Conservation (phyloP, 805 yeast species). For the Lipomyces kockii region DNA sequence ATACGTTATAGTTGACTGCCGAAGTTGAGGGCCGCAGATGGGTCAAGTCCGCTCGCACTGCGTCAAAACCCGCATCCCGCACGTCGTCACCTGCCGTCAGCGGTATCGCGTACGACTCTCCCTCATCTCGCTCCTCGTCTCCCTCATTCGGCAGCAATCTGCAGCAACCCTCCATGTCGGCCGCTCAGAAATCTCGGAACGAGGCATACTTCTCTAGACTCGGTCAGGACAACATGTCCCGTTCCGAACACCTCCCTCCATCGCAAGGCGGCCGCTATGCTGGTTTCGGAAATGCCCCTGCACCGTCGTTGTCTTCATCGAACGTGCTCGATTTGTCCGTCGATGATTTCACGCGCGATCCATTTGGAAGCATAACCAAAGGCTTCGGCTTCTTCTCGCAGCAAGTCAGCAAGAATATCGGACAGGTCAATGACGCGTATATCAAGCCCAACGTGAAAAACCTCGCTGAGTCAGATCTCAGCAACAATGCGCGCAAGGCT, state of each 20-base stretch:
- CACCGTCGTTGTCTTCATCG: slow-evolving; percentile 31
- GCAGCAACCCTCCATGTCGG: slow-evolving; percentile 22
- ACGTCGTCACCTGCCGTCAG: slow-evolving; percentile 30
- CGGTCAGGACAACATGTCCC: slow-evolving; percentile 69
- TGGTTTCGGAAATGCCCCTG: slow-evolving; percentile 83
- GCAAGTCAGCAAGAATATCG: slow-evolving; percentile 81
- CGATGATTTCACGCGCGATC: slow-evolving; percentile 62
- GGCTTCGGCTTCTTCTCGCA: slow-evolving; percentile 94
- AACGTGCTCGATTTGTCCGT: slow-evolving; percentile 26
- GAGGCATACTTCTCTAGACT: slow-evolving; percentile 82
- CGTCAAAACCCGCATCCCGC: slow-evolving; percentile 24
- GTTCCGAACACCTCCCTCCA: slow-evolving; percentile 84
- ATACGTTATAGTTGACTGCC: slow-evolving; percentile 57
- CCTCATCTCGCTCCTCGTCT: slow-evolving; percentile 23
- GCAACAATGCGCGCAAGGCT: slow-evolving; percentile 85
- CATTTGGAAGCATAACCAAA: slow-evolving; percentile 83
- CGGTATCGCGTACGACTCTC: slow-evolving; percentile 9
- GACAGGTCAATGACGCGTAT: slow-evolving; percentile 83
- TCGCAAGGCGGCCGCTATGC: slow-evolving; percentile 91
- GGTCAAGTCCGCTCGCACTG: slow-evolving; percentile 52
- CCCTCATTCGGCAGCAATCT: slow-evolving; percentile 39
- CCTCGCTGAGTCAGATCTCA: slow-evolving; percentile 76
- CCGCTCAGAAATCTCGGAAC: slow-evolving; percentile 56
- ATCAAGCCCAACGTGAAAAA: slow-evolving; percentile 90
- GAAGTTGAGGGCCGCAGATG: slow-evolving; percentile 74